A percentile compares a stretch with the other conserved stretches of the same genome.
These are phyloP conservation scores for Avicennia marina DNA, from an alignment of 257 asterid species.

Conservation along the genomic window DNA sequence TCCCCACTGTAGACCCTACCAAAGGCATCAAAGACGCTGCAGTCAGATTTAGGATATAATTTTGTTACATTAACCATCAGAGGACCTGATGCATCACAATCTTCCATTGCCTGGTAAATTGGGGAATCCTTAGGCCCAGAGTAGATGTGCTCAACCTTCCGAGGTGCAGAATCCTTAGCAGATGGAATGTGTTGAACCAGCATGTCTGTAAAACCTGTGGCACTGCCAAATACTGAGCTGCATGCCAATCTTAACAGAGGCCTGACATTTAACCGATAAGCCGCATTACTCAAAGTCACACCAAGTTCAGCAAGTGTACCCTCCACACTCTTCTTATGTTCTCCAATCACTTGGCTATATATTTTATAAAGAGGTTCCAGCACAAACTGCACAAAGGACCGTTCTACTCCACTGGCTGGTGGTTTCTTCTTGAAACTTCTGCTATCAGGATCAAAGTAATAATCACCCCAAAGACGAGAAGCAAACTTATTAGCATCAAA, in stretches of 20 bases:
- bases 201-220: slow-evolving; percentile 97
- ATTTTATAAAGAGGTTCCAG: slow-evolving; percentile 93
- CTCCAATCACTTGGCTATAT: slow-evolving; percentile 96
- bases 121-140: slow-evolving; percentile 80
- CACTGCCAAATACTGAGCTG: slow-evolving; percentile 91
- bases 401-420: slow-evolving; percentile 74
- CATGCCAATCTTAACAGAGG: slow-evolving; percentile 89
- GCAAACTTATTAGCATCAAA: slow-evolving; percentile 92
- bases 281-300: slow-evolving; percentile 93
- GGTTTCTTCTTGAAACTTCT: slow-evolving; percentile 79
- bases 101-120: slow-evolving; percentile 72
- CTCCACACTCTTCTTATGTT: slow-evolving; percentile 96
- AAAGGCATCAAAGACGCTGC: slow-evolving; percentile 94
- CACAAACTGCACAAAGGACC: slow-evolving; percentile 91
- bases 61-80: slow-evolving; percentile 90
- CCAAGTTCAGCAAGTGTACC: slow-evolving; percentile 87
- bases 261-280: slow-evolving; percentile 84
- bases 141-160: slow-evolving; percentile 82
- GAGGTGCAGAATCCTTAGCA: slow-evolving; percentile 81
- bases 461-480: slow-evolving; percentile 96
- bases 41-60: slow-evolving; percentile 89
- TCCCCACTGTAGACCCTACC: slow-evolving; percentile 98
- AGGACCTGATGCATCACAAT: slow-evolving; percentile 86
- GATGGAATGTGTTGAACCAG: slow-evolving; percentile 95
- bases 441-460: slow-evolving; percentile 71